Base-by-base conservation (phyloP, 352 stramenopile species). In the Pythium folliculosum region DNA sequence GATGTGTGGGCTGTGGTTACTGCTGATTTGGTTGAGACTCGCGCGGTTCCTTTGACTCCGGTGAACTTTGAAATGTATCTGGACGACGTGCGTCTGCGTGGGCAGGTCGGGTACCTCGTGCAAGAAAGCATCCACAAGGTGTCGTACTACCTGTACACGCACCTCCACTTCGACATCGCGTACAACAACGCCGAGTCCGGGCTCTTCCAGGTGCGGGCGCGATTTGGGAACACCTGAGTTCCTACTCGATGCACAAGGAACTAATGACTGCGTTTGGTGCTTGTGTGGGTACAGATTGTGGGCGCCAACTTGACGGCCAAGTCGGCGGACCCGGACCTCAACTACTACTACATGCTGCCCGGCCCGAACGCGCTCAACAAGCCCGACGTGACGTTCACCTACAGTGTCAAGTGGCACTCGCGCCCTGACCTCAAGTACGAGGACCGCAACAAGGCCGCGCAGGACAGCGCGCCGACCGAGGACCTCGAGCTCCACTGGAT, bases 31-130 rank as follows among this genome's bases (percentile, higher is more conserved):
- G 6, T 22, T n/a, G 32, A 38, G 9, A 5, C 19, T 52, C 19
- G 21, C 22, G 16, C 8, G 25, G 44, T 56, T 63, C 65, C 63
- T 67, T 77, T 80, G 53, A 72, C 70, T 63, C 53, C 56, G 45
- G 16, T 70, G 44, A 50, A 81, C 77, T 99, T 98, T 79, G 96
- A 99, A 84, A 98, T 99, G 89, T 98, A 99, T 76, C 83, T 99
- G 30, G 96, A 99, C 77, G 96, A 99, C 83, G 83, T 99, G 53
- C 96, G 95, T 53, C 89, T 99, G 71, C 98, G 91, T 83, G 96
- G 95, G 23, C 98, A 98, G 71, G 85, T 99, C 32, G 96, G 96
- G 37, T 94, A 98, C 52, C 80, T 94, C 16, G 75, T 93, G 35
- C 80, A 92, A 50, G 70, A 88, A 63, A 77, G 77, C 59, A 84